These are phyloP conservation scores for Astragalus glycyphyllos DNA, from an alignment of 306 rosid genomes.

Conservation along the genomic window DNA sequence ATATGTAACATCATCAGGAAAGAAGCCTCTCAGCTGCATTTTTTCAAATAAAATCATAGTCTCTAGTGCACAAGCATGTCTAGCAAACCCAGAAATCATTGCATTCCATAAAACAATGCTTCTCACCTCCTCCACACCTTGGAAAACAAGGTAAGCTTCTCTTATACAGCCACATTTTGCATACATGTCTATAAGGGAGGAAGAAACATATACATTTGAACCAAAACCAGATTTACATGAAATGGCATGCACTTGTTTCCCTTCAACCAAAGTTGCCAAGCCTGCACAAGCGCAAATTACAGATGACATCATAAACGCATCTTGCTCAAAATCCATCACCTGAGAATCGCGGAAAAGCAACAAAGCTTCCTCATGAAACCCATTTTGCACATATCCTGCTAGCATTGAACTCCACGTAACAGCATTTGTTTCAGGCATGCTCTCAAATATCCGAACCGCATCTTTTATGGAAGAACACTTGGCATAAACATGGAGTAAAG, in stretches of 20 bases:
- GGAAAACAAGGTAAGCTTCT: slow-evolving; percentile 72
- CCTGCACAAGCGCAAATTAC: slow-evolving; percentile 79
- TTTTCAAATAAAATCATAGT: slow-evolving; percentile 84
- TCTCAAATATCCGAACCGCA: slow-evolving; percentile 63
- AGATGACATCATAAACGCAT: slow-evolving; percentile 74
- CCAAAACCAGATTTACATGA: slow-evolving; percentile 66
- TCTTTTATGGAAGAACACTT: slow-evolving; percentile 70
- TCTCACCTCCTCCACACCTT: slow-evolving; percentile 51
- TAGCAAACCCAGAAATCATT: slow-evolving; percentile 82
- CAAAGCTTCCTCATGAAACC: slow-evolving; percentile 74
- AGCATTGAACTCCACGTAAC: slow-evolving; percentile 95
- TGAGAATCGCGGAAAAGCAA: slow-evolving; percentile 63
- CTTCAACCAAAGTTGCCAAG: slow-evolving; percentile 73
- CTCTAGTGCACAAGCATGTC: slow-evolving; percentile 69
- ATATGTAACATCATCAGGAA: slow-evolving; percentile 77
- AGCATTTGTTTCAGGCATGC: slow-evolving; percentile 67
- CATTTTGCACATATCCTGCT: slow-evolving; percentile 79
- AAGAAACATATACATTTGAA: slow-evolving; percentile 58
- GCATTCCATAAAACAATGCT: slow-evolving; percentile 79
- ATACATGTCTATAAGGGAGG: slow-evolving; percentile 85
- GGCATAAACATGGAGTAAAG: slow-evolving; percentile 78
- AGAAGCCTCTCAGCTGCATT: slow-evolving; percentile 73
- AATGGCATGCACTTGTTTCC: slow-evolving; percentile 76
- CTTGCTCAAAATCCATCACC: slow-evolving; percentile 51
- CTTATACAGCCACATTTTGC: slow-evolving; percentile 84